Percentiles rank a stretch among this genome's conserved stretches.
phyloP scores from a whole-genome alignment of 352 stramenopile genomes.

The Phytophthora cryptogea region DNA sequence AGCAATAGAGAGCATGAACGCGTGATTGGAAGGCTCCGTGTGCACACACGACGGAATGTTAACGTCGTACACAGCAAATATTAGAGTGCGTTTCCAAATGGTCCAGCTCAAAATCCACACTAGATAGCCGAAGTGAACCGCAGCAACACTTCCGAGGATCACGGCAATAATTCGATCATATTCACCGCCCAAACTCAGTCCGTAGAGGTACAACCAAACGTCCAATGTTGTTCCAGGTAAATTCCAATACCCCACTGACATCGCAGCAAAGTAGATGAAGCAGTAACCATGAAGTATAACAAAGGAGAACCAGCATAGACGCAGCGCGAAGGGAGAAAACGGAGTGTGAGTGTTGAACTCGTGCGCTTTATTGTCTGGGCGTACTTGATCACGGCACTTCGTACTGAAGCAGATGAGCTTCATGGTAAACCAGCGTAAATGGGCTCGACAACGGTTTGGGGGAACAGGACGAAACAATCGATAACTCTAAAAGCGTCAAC shows the following conservation, averaged over 20 bases:
- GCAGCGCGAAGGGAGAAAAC: background rate
- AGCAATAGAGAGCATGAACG: background rate
- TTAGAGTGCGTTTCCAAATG: slow-evolving; percentile 1
- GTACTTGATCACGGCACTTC: background rate
- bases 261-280: slow-evolving; percentile 8
- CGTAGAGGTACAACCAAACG: slow-evolving; percentile 20
- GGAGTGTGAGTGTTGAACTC: background rate
- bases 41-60: background rate
- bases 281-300: slow-evolving; percentile 14
- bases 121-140: slow-evolving; percentile 12
- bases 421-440: too few relatives aligned
- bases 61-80: slow-evolving; percentile 28
- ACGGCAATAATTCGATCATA: slow-evolving; percentile 17
- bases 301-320: slow-evolving; percentile 7
- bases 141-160: slow-evolving; percentile 7
- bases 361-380: background rate
- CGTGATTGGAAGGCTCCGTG: background rate
- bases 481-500: too few relatives aligned
- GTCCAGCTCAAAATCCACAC: slow-evolving; percentile 24
- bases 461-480: too few relatives aligned
- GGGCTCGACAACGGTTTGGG: too few relatives aligned
- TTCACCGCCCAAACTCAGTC: slow-evolving; percentile 6
- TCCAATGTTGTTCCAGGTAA: slow-evolving; percentile 22
- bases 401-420: too few relatives aligned
- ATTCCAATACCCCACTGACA: slow-evolving; percentile 11